Conservation (phyloP, 192 early-diverging fungal species). For the Coemansia sp. region DNA sequence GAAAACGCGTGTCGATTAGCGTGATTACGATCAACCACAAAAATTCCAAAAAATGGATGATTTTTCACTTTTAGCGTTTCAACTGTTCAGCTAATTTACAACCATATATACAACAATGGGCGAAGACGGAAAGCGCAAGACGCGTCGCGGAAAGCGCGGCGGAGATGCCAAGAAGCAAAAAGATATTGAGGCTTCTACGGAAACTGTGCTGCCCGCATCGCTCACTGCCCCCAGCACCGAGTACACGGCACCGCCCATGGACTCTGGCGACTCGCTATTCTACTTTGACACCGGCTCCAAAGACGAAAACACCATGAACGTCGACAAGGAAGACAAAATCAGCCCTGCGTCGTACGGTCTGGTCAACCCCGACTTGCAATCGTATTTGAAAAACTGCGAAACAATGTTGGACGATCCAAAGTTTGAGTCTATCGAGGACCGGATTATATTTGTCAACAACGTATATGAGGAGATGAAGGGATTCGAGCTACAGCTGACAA, state of each 20-base stretch:
- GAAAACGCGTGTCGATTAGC: too few relatives aligned
- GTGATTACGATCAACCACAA: background rate
- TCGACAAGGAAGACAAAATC: constrained; percentile 8
- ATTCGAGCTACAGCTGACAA: constrained; percentile 72
- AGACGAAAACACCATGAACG: background rate
- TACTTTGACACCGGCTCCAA: constrained; percentile 9
- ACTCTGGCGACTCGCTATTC: constrained; percentile 8
- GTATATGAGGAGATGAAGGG: constrained; percentile 74
- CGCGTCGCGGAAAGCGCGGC: constrained; percentile 26
- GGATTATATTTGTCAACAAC: constrained; percentile 68
- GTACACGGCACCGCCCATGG: constrained; percentile 24
- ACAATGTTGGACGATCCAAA: constrained; percentile 58
- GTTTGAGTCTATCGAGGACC: constrained; percentile 63
- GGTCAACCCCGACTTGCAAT: constrained; percentile 30
- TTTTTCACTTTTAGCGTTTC: background rate
- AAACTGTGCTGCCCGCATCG: background rate
- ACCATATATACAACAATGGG: constrained; percentile 6
- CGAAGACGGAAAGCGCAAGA: constrained; percentile 17
- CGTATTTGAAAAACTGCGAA: constrained; percentile 65
- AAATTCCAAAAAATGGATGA: background rate
- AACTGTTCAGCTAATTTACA: background rate
- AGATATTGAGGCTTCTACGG: background rate
- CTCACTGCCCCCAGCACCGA: background rate
- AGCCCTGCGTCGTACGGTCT: constrained; percentile 31
- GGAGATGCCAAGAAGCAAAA: constrained; percentile 16